Evolutionary conservation across 2,329 filamentous ascomycete species (phyloP).

Genomic region (Colletotrichum eleusines): DNA sequence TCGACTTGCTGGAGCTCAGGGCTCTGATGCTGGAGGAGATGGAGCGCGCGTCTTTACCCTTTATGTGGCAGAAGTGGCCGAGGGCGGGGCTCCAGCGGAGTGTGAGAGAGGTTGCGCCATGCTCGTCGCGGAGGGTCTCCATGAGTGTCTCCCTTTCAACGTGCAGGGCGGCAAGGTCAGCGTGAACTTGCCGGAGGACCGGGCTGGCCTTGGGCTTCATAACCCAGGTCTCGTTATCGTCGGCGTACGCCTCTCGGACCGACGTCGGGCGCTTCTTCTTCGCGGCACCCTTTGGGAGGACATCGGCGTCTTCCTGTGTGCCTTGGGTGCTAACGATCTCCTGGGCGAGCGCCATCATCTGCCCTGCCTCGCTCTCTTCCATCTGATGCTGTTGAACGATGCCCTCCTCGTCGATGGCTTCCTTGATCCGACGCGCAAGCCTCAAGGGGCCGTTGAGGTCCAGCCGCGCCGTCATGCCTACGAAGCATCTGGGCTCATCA

Average conservation of each 20-base stretch:
- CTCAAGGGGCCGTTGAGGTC: slow-evolving; percentile 74
- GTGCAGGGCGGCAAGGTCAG: slow-evolving; percentile 70
- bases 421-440: slow-evolving; percentile 78
- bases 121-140: slow-evolving; percentile 69
- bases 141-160: slow-evolving; percentile 72
- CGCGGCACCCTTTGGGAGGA: slow-evolving; percentile 64
- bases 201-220: slow-evolving; percentile 78
- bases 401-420: slow-evolving; percentile 92
- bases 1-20: slow-evolving; percentile 85
- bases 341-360: slow-evolving; percentile 80
- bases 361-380: slow-evolving; percentile 77
- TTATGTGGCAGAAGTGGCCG: slow-evolving; percentile 92
- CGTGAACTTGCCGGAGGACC: slow-evolving; percentile 75
- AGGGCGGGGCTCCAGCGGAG: slow-evolving; percentile 89
- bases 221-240: slow-evolving; percentile 71
- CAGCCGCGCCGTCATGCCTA: slow-evolving; percentile 67
- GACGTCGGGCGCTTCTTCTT: slow-evolving; percentile 60
- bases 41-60: slow-evolving; percentile 76
- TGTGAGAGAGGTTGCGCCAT: slow-evolving; percentile 74
- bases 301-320: slow-evolving; percentile 65
- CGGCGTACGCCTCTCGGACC: slow-evolving; percentile 68
- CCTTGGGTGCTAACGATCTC: slow-evolving; percentile 77
- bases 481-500: slow-evolving; percentile 52
- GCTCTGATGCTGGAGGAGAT: slow-evolving; percentile 55
- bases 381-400: slow-evolving; percentile 83